Evolutionary conservation across 345 rosid species (phyloP).

Genomic region (Populus tremula): DNA sequence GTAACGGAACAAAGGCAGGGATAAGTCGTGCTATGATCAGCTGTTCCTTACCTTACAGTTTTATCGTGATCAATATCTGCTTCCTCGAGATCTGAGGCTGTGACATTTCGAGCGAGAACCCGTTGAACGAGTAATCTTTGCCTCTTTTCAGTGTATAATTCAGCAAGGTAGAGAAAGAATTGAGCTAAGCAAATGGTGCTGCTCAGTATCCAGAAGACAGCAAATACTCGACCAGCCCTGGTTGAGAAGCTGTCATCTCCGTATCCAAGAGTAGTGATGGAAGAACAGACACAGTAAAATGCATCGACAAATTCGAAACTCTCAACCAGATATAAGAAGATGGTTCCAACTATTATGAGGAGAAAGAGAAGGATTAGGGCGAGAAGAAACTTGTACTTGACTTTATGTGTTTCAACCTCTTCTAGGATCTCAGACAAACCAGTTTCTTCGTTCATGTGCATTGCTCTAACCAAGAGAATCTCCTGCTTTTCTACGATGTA

Average conservation of each 20-base stretch:
- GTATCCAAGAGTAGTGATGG: constrained; percentile 54
- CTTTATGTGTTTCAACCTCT: constrained; percentile 37
- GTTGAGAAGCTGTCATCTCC: constrained; percentile 62
- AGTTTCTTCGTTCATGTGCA: constrained; percentile 28
- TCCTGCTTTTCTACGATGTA: constrained; percentile 52
- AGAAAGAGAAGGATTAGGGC: constrained; percentile 23
- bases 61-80: constrained; percentile 50
- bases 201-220: constrained; percentile 53
- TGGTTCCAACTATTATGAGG: constrained; percentile 34
- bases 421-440: constrained; percentile 31
- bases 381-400: constrained; percentile 32
- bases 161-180: constrained; percentile 52
- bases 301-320: constrained; percentile 37
- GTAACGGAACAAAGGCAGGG: too few species aligned
- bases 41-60: constrained; percentile 34
- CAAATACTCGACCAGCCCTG: constrained; percentile 40
- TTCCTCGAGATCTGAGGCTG: constrained; percentile 38
- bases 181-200: constrained; percentile 51
- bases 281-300: constrained; percentile 53
- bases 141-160: constrained; percentile 35
- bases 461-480: constrained; percentile 37
- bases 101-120: constrained; percentile 35
- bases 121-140: constrained; percentile 28
- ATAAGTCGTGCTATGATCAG: neutral
- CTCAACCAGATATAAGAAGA: constrained; percentile 37